Conservation (phyloP, 345 rosid genomes). For the Linum trigynum region DNA sequence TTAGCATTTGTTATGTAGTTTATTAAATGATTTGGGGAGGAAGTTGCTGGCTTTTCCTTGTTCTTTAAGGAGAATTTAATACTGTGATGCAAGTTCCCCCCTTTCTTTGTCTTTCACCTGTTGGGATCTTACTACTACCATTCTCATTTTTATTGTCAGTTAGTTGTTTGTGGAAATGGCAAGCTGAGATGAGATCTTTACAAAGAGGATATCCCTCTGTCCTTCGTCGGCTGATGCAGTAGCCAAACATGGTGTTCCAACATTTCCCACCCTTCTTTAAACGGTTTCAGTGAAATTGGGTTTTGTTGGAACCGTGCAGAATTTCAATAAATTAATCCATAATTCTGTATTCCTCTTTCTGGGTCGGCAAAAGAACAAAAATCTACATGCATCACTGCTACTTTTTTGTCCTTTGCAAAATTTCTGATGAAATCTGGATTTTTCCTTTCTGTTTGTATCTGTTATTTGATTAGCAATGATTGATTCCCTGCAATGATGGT, state of each 20-base stretch:
- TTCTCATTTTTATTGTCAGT: background rate
- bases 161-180: background rate
- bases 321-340: background rate
- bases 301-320: background rate
- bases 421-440: background rate
- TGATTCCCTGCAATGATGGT: too few species aligned
- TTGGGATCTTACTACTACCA: background rate
- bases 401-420: background rate
- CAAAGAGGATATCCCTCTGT: background rate
- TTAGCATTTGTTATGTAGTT: background rate
- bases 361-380: background rate
- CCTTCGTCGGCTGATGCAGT: background rate
- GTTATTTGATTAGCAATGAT: too few species aligned
- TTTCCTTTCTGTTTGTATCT: too few species aligned
- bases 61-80: background rate
- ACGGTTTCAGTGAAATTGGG: too few species aligned
- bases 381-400: background rate
- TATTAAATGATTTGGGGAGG: background rate
- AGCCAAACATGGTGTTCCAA: background rate
- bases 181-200: background rate
- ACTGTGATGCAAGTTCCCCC: background rate
- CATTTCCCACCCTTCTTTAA: background rate
- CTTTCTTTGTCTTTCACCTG: background rate
- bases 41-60: background rate
- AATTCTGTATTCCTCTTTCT: background rate